Base-by-base conservation (phyloP, 164 flowering plant genomes). In the Berberis vulgaris region DNA sequence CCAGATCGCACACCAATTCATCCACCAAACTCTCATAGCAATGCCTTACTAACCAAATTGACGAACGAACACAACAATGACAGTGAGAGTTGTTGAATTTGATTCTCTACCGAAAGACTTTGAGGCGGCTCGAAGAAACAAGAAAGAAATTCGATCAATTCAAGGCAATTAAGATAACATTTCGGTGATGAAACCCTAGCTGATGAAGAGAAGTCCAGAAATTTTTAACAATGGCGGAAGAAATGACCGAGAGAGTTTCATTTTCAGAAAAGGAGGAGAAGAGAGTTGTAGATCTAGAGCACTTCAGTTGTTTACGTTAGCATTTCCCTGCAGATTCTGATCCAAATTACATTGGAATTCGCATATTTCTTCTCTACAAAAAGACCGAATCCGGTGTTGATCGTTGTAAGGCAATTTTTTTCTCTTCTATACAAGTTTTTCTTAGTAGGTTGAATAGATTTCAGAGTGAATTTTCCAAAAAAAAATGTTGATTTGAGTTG, bases 301-400 rank as follows among this genome's bases (percentile, higher is more conserved):
- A 79, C 43, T 82, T 89, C 74, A 76, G 88, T 67, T 91, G 98
- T 70, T 63, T 91, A 80, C 91, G 89, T 64, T 97, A 95, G 72
- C 97, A 97, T 43, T 53, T 71, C 1, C 64, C 56, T 49, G 42
- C 85, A 47, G 86, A 84, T 70, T 69, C 82, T 49, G 92, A 95
- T 82, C 79, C 86, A 1, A 72, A 77, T 6, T 95, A 95, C 72
- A 66, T 89, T 53, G 99, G 94, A 54, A 70, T 85, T 54, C 91
- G 99, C 8, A 91, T 97, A 41, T 78, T 91, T 46, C 96, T 95
- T 69, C 94, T 95, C 52, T 67, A 64, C 63, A 86, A 82, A 44
- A 95, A 89, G 74, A 85, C 89, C 3, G 70, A 77, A 59, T 57
- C 89, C 46, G 87, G 87, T 43, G 64, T 61, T 41, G 74, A 60